These are phyloP conservation scores for Rusavskia elegans DNA, from an alignment of 495 filamentous ascomycete species.

Conservation along the genomic window DNA sequence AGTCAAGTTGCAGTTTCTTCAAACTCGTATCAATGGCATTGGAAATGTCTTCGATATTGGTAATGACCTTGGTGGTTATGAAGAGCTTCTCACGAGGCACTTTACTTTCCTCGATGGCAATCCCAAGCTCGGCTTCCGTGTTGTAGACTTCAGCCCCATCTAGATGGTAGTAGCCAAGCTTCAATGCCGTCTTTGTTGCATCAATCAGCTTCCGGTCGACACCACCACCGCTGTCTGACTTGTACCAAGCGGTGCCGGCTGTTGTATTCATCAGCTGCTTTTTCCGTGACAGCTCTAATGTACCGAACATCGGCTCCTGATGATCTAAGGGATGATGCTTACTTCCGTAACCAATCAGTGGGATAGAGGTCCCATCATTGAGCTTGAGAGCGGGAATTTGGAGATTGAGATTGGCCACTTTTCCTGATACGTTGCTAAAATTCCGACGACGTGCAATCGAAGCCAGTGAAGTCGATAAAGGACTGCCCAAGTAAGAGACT, in stretches of 20 bases:
- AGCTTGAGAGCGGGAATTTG: constrained; percentile 40
- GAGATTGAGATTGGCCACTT: constrained; percentile 14
- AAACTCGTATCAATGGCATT: constrained; percentile 54
- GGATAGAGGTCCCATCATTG: constrained; percentile 58
- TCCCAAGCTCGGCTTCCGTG: constrained; percentile 63
- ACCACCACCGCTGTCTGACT: constrained; percentile 19
- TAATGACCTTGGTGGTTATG: constrained; percentile 59
- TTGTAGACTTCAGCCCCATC: constrained; percentile 78
- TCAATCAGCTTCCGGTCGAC: constrained; percentile 40
- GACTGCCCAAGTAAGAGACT: neutral
- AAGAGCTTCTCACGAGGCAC: constrained; percentile 53
- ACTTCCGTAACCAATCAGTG: constrained; percentile 57
- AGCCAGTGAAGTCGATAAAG: too few species aligned
- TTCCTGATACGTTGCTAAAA: neutral
- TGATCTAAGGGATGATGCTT: constrained; percentile 23
- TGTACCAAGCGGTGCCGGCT: constrained; percentile 45
- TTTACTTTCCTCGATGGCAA: constrained; percentile 52
- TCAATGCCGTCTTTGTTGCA: constrained; percentile 49
- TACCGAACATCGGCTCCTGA: constrained; percentile 4
- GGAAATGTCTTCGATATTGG: constrained; percentile 42
- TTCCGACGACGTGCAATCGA: too few species aligned
- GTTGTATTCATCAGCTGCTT: neutral
- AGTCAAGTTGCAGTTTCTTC: constrained; percentile 56
- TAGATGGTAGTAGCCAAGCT: constrained; percentile 55
- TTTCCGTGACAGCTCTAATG: too few species aligned